Evolutionary conservation across 768 basidiomycete species (phyloP).

Genomic region (Lepiota venenata): DNA sequence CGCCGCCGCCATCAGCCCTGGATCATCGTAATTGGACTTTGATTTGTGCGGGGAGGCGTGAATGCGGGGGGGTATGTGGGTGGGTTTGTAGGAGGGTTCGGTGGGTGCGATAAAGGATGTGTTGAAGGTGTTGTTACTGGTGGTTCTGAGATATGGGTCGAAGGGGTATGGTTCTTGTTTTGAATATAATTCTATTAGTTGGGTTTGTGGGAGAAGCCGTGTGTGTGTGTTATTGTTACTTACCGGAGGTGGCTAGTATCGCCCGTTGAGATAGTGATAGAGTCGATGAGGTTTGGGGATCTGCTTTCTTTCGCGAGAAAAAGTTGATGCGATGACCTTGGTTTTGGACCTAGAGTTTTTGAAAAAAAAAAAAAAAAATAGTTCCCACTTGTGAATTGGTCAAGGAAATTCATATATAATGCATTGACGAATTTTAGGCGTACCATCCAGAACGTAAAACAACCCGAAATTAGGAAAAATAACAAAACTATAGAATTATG

Average conservation of each 20-base stretch:
- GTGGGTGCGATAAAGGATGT: conserved; percentile 22
- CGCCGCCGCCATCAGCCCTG: too few relatives aligned
- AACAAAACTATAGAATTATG: too few relatives aligned
- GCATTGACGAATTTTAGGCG: not conserved
- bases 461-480: too few relatives aligned
- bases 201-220: too few relatives aligned
- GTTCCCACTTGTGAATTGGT: not conserved
- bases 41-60: not conserved
- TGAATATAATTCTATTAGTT: too few relatives aligned
- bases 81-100: conserved; percentile 15
- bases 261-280: too few relatives aligned
- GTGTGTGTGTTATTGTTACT: too few relatives aligned
- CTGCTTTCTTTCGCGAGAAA: too few relatives aligned
- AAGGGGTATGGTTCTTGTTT: conserved; percentile 6
- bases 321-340: too few relatives aligned
- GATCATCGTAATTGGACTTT: not conserved
- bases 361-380: too few relatives aligned
- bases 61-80: not conserved
- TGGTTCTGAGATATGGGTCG: conserved; percentile 22
- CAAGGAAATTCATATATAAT: not conserved
- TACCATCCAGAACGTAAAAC: not conserved
- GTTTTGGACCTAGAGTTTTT: not conserved
- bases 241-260: too few relatives aligned
- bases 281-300: too few relatives aligned
- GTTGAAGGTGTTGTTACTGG: conserved; percentile 19